Evolutionary conservation across 2,329 filamentous ascomycete species (phyloP).

Genomic region (Colletotrichum tanaceti): DNA sequence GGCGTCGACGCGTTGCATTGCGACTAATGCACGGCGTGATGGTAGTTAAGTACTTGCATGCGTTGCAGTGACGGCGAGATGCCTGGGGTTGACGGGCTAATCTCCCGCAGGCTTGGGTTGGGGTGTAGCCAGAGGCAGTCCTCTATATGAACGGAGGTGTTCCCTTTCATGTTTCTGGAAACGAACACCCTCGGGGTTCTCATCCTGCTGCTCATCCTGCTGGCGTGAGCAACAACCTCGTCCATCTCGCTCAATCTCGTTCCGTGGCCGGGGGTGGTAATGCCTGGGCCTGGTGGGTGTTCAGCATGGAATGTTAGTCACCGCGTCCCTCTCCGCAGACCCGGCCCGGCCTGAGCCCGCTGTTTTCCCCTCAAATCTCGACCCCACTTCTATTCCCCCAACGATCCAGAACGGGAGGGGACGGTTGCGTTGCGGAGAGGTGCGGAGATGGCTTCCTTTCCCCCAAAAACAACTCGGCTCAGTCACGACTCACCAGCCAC

Average conservation of each 20-base stretch:
- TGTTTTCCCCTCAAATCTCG: conserved; percentile 29
- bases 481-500: too few relatives aligned
- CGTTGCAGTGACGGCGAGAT: background rate
- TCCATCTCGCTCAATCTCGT: conserved; percentile 9
- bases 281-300: background rate
- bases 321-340: conserved; percentile 20
- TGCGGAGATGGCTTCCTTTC: conserved; percentile 37
- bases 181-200: too few relatives aligned
- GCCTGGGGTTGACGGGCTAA: background rate
- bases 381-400: conserved; percentile 19
- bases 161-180: background rate
- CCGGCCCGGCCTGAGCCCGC: conserved; percentile 9
- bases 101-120: background rate
- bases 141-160: background rate
- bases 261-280: background rate
- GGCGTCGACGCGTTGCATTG: background rate
- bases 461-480: conserved; percentile 18
- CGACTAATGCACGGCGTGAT: conserved; percentile 4
- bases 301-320: background rate
- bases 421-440: conserved; percentile 6
- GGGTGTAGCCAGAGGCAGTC: background rate
- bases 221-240: background rate
- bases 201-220: too few relatives aligned
- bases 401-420: conserved; percentile 17
- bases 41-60: background rate